Evolutionary conservation across 768 basidiomycete species (phyloP), one percentile per base, ranked within the genome.

Genomic region (Leccinum obscurum): DNA sequence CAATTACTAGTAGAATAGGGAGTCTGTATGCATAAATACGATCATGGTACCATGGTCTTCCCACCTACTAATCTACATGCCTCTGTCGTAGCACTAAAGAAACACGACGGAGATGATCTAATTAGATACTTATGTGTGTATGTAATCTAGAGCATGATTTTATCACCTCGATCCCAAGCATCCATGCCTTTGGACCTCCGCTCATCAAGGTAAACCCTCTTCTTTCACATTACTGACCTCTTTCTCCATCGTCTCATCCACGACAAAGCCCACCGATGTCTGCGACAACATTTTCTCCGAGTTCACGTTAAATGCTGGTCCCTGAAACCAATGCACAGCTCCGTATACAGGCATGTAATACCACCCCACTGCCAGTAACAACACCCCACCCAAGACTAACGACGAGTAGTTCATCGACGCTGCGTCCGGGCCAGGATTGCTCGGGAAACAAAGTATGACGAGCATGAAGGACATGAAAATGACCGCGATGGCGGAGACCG

Each of bases 321-420:
- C 88, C 20, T 70, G 80, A 68, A 90, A 90, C 88, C 88, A 89
- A 65, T 86, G 73, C 14, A 79, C 75, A 8, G 88, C 89, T 4
- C 89, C 89, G 59, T 88, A 88, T n/a, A 76, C 75, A 0, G 87
- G 87, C 69, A 86, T 79, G 75, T 85, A 90, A 71, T 85, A 92
- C 77, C 84, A 90, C 0, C 75, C 59, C 9, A 85, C 64, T 4
- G 85, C 80, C n/a, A 90, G 77, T 5, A 78, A 44, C 59, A 89
- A 71, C 3, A 84, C 79, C 2, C 84, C 86, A 0, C 83, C 84
- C 10, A 85, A 74, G 3, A 92, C 87, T 15, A 87, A 82, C 30
- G 85, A 77, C 0, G 84, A 81, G 63, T 91, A 91, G 68, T 91
- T 91, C 89, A 92, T 89, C 52, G 76, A 73, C 14, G 76, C 70